Evolutionary conservation across 2,329 filamentous ascomycete genomes (phyloP), one percentile per base, ranked within the genome.

Genomic region (Drechmeria coniospora): DNA sequence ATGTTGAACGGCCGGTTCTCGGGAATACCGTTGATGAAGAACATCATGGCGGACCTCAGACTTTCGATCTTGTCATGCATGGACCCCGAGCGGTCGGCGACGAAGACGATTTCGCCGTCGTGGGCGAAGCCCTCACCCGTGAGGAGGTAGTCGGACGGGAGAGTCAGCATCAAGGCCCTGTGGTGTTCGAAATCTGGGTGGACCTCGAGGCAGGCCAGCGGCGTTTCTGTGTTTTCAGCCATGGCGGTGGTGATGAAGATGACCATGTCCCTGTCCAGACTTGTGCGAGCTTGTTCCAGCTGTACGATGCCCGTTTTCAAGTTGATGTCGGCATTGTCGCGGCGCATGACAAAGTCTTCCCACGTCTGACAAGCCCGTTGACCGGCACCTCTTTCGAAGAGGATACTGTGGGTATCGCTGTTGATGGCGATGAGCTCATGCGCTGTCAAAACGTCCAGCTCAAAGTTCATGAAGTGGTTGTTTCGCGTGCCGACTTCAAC

Each of bases 11-110:
- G 26, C 4, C 21, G 13, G 12, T 28, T 21, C 14, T 10, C 8
- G 4, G 33, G 68, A n/a, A 74, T 49, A 0, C 65, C 69, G 38
- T 70, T 71, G 14, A 75, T 41, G 38, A 74, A 73, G 21, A 71
- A 57, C 15, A 55, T 56, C 33, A 74, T 51, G 4, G 68, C 65
- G 8, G 59, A 51, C 24, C 55, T 47, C 4, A 67, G 49, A 0
- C 63, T 51, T 2, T 27, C 30, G 6, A 71, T 70, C 25, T 63
- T 66, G 20, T 45, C 43, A 4, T 21, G 4, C 55, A 65, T 65
- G 21, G 51, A 53, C 40, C 43, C 46, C 38, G 45, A 55, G 46
- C 43, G 50, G 29, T 45, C 47, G 25, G 22, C 29, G n/a, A 33
- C n/a, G 15, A 33, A 33, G 1, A 33, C 21, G 16, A 33, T 23